Base-by-base conservation (phyloP, 345 rosid species). In the Linum lewisii region DNA sequence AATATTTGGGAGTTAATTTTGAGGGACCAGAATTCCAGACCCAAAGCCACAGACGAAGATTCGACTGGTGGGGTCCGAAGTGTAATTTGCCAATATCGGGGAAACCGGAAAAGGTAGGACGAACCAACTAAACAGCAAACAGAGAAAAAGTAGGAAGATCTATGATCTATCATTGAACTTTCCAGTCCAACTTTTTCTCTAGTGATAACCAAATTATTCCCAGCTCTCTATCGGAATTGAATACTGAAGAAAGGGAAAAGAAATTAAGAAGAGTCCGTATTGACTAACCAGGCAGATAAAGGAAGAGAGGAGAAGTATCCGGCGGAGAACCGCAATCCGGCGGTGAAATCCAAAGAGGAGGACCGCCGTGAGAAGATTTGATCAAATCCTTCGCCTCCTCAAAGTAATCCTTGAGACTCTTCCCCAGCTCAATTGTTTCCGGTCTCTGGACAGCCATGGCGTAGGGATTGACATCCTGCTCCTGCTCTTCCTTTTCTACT, bases 311-410 rank as follows among this genome's bases (percentile, higher is more conserved):
- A 24, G 95, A 75, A 42, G 78, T 74, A 24, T 62, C 66, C 61
- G 60, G 34, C 51, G 38, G 81, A 57, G 78, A 64, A 55, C 84
- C 75, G 72, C 79, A 76, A 56, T 78, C 87, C 60, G 78, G 53
- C 54, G 92, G 95, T 57, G 86, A 77, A 73, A 87, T 84, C 87
- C 95, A 85, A 57, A 92, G 82, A 44, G 83, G 80, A 49, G 85
- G 84, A 29, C 89, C 83, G 0, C 78, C 80, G 60, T 72, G 79
- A 29, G 34, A 29, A 14, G 84, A 69, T 63, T 74, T 60, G 59
- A 64, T 69, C 69, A 82, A 70, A 50, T 75, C 79, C 63, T 60
- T 64, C 24, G 79, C 70, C 57, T 72, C 80, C 62, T 73, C 76
- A 15, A 87, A 77, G 67, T 74, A 87, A 52, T 78, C 79, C 67